A percentile compares a stretch with the other conserved stretches of the same genome.
Evolutionary conservation across 192 early-diverging fungal species (phyloP).

Genomic region (Coemansia nantahalensis): DNA sequence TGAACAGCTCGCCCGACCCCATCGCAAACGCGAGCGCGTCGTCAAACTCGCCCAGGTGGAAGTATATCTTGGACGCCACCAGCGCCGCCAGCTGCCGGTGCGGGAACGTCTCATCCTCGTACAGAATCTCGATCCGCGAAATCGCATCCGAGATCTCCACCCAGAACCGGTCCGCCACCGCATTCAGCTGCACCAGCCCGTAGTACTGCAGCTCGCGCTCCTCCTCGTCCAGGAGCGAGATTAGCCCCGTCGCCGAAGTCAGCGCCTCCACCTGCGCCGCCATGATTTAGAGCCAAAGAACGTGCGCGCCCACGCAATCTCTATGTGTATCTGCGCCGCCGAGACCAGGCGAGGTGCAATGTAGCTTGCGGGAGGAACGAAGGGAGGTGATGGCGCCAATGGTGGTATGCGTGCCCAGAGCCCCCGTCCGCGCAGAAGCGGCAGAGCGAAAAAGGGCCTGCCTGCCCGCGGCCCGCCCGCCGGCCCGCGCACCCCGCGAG

Average conservation of each 20-base stretch:
- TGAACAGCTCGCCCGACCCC: conserved; percentile 88
- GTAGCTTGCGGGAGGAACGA: too few relatives aligned
- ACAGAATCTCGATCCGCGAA: conserved; percentile 84
- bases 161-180: conserved; percentile 93
- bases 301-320: background rate
- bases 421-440: too few relatives aligned
- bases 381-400: too few relatives aligned
- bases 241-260: conserved; percentile 68
- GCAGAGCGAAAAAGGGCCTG: too few relatives aligned
- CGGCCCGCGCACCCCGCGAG: too few relatives aligned
- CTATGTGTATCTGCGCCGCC: background rate
- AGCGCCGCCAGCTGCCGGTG: conserved; percentile 88
- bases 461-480: too few relatives aligned
- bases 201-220: conserved; percentile 91
- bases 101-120: conserved; percentile 85
- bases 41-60: conserved; percentile 93
- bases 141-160: conserved; percentile 93
- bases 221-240: conserved; percentile 90
- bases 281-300: too few relatives aligned
- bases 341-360: too few relatives aligned
- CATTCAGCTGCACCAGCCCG: conserved; percentile 88
- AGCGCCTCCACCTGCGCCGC: conserved; percentile 32
- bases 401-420: too few relatives aligned
- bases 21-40: conserved; percentile 95
- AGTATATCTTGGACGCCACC: conserved; percentile 99